phyloP scores from a whole-genome alignment of 2,329 filamentous ascomycete genomes.

The Nemania sp. region DNA sequence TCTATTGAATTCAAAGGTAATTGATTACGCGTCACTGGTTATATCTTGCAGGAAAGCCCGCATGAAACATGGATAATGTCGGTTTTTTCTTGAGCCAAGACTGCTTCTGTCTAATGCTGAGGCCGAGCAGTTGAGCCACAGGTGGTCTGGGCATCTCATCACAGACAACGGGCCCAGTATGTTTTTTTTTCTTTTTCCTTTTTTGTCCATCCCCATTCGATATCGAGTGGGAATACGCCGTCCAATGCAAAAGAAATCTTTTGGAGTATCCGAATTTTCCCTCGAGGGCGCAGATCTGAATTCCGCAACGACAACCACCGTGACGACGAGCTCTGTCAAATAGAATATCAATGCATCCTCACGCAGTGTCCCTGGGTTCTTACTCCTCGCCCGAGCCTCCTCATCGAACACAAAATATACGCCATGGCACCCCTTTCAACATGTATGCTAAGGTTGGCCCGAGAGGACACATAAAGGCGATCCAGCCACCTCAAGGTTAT shows the following conservation, averaged over 20 bases:
- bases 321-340: conserved; percentile 17
- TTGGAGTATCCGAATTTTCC: conserved; percentile 41
- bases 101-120: conserved; percentile 34
- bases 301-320: conserved; percentile 20
- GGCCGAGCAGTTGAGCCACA: conserved; percentile 32
- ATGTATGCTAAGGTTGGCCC: conserved; percentile 37
- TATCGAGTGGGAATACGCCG: conserved; percentile 31
- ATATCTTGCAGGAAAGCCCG: neutral
- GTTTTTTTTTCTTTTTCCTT: conserved; percentile 28
- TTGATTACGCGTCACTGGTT: conserved; percentile 9
- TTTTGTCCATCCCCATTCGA: conserved; percentile 27
- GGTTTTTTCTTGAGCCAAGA: conserved; percentile 36
- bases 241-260: conserved; percentile 42
- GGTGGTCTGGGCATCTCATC: conserved; percentile 33
- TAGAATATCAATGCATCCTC: conserved; percentile 35
- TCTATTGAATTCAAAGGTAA: conserved; percentile 1
- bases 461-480: conserved; percentile 37
- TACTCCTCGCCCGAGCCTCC: conserved; percentile 30
- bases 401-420: conserved; percentile 42
- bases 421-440: conserved; percentile 37
- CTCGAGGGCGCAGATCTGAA: conserved; percentile 38
- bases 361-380: conserved; percentile 30
- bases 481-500: conserved; percentile 41
- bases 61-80: conserved; percentile 30
- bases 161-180: conserved; percentile 34